Evolutionary conservation across 148 eudicot species (phyloP).

Genomic region (Camellia granthamiana): DNA sequence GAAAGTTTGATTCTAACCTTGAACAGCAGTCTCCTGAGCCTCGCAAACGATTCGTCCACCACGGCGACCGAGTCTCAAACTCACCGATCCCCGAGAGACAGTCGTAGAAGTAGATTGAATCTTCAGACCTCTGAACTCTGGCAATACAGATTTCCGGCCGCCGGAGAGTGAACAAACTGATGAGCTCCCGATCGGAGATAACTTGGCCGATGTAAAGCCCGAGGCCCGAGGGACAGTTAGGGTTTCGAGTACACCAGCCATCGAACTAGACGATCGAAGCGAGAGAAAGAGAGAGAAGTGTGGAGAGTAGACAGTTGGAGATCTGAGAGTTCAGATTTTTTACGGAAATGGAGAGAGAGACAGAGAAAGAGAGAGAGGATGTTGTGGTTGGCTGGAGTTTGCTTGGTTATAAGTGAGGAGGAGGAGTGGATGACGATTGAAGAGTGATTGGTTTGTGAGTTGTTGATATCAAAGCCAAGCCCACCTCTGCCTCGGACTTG

Average conservation of each 20-base stretch:
- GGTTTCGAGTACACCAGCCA: conserved; percentile 65
- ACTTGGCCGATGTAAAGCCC: conserved; percentile 24
- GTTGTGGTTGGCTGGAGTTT: conserved; percentile 13
- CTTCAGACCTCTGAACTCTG: conserved; percentile 46
- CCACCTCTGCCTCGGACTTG: too few relatives aligned
- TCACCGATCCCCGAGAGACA: conserved; percentile 23
- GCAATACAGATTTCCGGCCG: conserved; percentile 28
- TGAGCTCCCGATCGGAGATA: conserved; percentile 33
- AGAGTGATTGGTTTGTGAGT: too few relatives aligned
- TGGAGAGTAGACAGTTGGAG: not conserved
- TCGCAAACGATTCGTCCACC: conserved; percentile 58
- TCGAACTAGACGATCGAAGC: conserved; percentile 17
- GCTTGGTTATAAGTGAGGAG: not conserved
- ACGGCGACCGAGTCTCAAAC: conserved; percentile 31
- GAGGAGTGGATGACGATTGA: not conserved
- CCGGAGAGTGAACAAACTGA: conserved; percentile 22
- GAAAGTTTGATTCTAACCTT: conserved; percentile 33
- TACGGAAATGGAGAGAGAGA: not conserved
- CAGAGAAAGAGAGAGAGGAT: not conserved
- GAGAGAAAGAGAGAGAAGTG: not conserved
- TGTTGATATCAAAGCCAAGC: too few relatives aligned
- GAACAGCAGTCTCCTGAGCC: conserved; percentile 64
- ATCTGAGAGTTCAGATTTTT: not conserved
- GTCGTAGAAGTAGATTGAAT: conserved; percentile 9
- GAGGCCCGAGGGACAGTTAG: conserved; percentile 55